phyloP scores from a whole-genome alignment of 1,284 basidiomycete genomes.

The Jaminaea rosea region DNA sequence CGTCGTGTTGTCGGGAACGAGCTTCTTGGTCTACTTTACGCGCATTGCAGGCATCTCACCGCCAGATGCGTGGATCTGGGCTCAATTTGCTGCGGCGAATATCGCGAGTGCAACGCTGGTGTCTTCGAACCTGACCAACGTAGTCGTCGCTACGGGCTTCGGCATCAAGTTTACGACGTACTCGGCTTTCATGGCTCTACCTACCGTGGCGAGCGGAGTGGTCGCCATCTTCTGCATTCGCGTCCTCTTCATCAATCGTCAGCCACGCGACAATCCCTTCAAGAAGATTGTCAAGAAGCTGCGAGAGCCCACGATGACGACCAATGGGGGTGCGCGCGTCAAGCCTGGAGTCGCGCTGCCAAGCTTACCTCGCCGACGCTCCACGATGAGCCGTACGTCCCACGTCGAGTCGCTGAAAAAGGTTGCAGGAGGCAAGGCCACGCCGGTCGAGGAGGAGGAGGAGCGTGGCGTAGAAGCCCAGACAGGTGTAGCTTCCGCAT shows the following conservation, averaged over 20 bases:
- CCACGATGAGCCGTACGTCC: too few relatives aligned
- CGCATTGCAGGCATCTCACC: conserved; percentile 58
- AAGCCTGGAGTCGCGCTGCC: too few relatives aligned
- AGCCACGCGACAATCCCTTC: too few relatives aligned
- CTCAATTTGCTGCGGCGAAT: conserved; percentile 68
- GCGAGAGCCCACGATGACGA: too few relatives aligned
- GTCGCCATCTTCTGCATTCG: conserved; percentile 24
- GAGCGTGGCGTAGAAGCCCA: too few relatives aligned
- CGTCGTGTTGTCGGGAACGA: conserved; percentile 57
- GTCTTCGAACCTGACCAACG: conserved; percentile 48
- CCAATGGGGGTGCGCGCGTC: too few relatives aligned
- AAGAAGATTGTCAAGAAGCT: too few relatives aligned
- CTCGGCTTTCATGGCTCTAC: conserved; percentile 42
- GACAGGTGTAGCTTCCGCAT: too few relatives aligned
- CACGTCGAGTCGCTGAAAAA: too few relatives aligned
- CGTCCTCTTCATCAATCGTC: conserved; percentile 35
- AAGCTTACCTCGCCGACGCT: too few relatives aligned
- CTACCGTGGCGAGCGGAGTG: conserved; percentile 26
- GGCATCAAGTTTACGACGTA: conserved; percentile 38
- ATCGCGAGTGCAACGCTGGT: conserved; percentile 53
- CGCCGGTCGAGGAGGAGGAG: too few relatives aligned
- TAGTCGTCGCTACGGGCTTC: conserved; percentile 46
- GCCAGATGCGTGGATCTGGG: conserved; percentile 60
- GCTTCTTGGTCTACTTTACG: conserved; percentile 77
- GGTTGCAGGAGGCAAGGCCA: too few relatives aligned